A percentile compares a stretch with the other conserved stretches of the same genome.
These are phyloP conservation scores for Saccharomyces jurei DNA, from an alignment of 805 yeast species.

Conservation along the genomic window DNA sequence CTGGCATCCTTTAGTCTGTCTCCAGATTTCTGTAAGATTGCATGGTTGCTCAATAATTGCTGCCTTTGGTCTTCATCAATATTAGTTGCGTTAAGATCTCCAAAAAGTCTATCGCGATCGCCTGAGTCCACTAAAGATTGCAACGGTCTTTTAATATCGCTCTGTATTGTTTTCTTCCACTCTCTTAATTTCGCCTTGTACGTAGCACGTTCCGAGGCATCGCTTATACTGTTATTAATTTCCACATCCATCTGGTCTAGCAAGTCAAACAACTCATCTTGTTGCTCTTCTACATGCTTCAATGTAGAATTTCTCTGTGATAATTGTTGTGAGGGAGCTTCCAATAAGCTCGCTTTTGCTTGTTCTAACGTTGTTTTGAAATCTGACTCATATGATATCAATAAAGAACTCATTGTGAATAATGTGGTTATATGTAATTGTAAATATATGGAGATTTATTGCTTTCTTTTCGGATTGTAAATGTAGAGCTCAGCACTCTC, in stretches of 20 bases:
- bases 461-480: not conserved
- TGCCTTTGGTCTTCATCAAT: constrained; percentile 61
- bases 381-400: constrained; percentile 33
- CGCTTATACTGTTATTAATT: constrained; percentile 57
- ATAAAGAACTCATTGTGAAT: constrained; percentile 19
- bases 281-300: constrained; percentile 24
- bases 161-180: constrained; percentile 51
- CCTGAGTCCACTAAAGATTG: constrained; percentile 56
- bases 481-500: not conserved
- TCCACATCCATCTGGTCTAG: constrained; percentile 84
- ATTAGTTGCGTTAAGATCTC: constrained; percentile 31
- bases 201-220: constrained; percentile 41
- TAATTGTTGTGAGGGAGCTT: constrained; percentile 15
- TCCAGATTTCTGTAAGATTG: constrained; percentile 71
- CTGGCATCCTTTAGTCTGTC: constrained; percentile 83
- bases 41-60: constrained; percentile 67
- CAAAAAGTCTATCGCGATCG: constrained; percentile 68
- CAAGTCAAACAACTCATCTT: constrained; percentile 42
- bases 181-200: constrained; percentile 72
- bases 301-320: constrained; percentile 20
- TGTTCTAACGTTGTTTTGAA: constrained; percentile 28
- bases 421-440: not conserved
- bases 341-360: constrained; percentile 13
- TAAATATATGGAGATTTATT: not conserved
- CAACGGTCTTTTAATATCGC: constrained; percentile 47